Evolutionary conservation across 139 green algal species (phyloP), one percentile per base, ranked within the genome.

Genomic region (Picochlorum sp.): DNA sequence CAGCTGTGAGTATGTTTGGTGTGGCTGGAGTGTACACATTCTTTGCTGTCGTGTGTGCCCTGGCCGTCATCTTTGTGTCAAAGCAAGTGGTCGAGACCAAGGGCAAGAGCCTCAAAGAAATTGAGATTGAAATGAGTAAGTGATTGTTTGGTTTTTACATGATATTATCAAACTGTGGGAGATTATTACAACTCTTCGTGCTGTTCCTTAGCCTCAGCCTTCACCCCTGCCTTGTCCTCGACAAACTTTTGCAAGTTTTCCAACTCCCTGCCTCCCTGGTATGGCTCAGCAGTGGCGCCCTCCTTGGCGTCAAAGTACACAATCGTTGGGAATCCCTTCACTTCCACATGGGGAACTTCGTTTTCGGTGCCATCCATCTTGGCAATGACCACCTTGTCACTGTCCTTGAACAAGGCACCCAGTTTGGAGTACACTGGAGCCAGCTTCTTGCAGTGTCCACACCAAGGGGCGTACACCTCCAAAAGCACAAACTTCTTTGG

Each of bases 1-100:
- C 66, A 18, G 68, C 78, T 4, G 73, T 91, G 10, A 49, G 67
- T 23, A 24, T 32, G 4, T 76, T 90, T 30, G 88, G 88, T 2
- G 71, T 90, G 13, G 46, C 74, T 11, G 32, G 47, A 0, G 74
- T 90, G 15, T 95, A 90, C 69, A 23, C 73, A 11, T 85, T 86
- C 54, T 95, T 95, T 67, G 82, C 87, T 3, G 63, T 41, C 4
- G 73, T 94, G 6, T 95, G 82, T 69, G 62, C 78, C 34, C 41
- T 58, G 15, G 77, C 71, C 9, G 69, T 81, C 13, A 20, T 81
- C 0, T 92, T 86, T 56, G 65, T 84, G n/a, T n/a, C 64, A 1
- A 51, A 41, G n/a, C 56, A 59, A 1, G 61, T 95, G 6, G 66
- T 86, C 14, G 87, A 95, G 71, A 95, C 87, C 24, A 94, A 93